phyloP scores from a whole-genome alignment of 2,329 filamentous ascomycete genomes.

The Aureobasidium sp. region DNA sequence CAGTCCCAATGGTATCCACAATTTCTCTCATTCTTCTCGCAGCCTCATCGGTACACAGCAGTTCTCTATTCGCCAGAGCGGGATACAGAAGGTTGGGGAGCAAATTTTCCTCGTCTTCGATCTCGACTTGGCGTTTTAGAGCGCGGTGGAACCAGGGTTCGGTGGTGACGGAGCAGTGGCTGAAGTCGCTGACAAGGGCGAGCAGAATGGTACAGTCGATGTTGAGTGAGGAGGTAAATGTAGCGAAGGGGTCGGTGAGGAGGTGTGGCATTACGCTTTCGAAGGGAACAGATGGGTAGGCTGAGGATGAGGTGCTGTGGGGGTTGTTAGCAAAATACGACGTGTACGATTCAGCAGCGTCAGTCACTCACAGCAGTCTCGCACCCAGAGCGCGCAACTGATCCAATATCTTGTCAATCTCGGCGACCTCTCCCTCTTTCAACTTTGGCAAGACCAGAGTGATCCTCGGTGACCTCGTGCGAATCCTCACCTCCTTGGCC shows the following conservation, averaged over 20 bases:
- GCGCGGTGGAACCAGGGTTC: conserved; percentile 50
- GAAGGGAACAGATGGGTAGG: conserved; percentile 15
- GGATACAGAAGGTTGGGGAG: conserved; percentile 56
- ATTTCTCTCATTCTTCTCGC: conserved; percentile 59
- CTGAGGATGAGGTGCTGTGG: conserved; percentile 18
- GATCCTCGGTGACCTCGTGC: conserved; percentile 52
- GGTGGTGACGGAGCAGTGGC: conserved; percentile 45
- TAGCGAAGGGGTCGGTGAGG: conserved; percentile 30
- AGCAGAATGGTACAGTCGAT: conserved; percentile 64
- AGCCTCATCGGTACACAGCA: conserved; percentile 61
- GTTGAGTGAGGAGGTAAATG: conserved; percentile 42
- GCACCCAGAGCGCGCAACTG: conserved; percentile 47
- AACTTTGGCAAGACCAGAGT: conserved; percentile 56
- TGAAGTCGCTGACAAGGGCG: conserved; percentile 65
- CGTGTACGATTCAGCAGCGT: not conserved
- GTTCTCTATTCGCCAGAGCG: conserved; percentile 44
- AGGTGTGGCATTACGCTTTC: conserved; percentile 25
- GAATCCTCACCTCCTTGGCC: conserved; percentile 47
- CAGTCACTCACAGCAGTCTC: conserved; percentile 19
- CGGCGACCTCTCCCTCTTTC: conserved; percentile 38
- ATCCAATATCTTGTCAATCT: conserved; percentile 50
- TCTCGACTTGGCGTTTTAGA: conserved; percentile 56
- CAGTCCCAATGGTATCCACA: conserved; percentile 54
- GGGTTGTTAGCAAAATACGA: not conserved
- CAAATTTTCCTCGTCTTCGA: conserved; percentile 54